Evolutionary conservation across 345 rosid species (phyloP).

Genomic region (Brassica carinata): DNA sequence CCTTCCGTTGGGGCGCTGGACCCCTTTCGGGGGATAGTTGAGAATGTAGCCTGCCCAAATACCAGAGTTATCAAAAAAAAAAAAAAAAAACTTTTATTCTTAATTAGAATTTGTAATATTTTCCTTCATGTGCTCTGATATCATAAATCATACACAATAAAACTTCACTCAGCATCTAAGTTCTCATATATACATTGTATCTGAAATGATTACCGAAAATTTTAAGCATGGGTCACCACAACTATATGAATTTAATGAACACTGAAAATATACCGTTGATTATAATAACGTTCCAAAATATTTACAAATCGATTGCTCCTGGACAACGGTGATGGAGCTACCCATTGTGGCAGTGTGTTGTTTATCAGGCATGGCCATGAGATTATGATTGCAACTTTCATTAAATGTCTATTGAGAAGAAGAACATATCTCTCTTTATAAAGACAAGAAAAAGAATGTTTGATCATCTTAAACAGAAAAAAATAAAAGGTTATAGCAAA

Average conservation of each 20-base stretch:
- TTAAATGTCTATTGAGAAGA: not conserved
- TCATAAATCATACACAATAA: not conserved
- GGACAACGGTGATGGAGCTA: not conserved
- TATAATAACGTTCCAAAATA: not conserved
- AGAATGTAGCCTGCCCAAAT: too few species aligned
- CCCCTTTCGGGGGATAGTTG: too few species aligned
- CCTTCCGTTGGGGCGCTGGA: too few species aligned
- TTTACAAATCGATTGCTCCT: not conserved
- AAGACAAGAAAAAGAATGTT: not conserved
- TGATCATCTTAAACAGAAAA: not conserved
- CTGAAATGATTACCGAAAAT: not conserved
- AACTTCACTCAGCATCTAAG: not conserved
- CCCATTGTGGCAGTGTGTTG: not conserved
- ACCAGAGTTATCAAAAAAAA: too few species aligned
- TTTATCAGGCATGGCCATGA: not conserved
- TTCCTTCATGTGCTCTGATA: not conserved
- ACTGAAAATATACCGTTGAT: not conserved
- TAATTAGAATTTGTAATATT: not conserved
- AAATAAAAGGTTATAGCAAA: not conserved
- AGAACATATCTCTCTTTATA: not conserved
- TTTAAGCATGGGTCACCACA: not conserved
- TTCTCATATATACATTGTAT: not conserved
- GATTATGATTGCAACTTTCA: not conserved
- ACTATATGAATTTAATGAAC: not conserved
- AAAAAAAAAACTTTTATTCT: too few species aligned